Conservation (phyloP, 208 protist genomes). For the Acanthamoeba castellanii region DNA sequence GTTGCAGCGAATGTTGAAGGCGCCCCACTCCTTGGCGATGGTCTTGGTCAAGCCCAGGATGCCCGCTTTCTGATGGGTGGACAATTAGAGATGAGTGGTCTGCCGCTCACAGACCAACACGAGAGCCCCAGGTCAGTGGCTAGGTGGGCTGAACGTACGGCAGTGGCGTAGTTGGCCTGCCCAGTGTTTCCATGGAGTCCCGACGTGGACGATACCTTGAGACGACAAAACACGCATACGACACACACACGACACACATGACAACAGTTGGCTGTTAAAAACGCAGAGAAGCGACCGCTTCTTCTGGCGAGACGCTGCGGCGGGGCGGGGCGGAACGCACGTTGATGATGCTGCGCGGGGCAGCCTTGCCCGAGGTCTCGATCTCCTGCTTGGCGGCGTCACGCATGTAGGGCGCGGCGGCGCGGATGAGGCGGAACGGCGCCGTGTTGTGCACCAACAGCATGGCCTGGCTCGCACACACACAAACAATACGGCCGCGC, state of each 20-base stretch:
- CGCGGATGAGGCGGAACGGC: constrained; percentile 83
- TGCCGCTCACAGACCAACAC: neutral
- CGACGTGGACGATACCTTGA: constrained; percentile 77
- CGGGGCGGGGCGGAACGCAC: neutral
- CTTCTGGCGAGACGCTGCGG: too few relatives aligned
- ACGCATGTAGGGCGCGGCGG: constrained; percentile 83
- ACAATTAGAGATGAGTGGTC: constrained; percentile 33
- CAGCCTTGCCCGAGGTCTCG: constrained; percentile 10
- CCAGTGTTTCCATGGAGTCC: constrained; percentile 85
- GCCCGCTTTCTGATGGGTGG: constrained; percentile 71
- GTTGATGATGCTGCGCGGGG: constrained; percentile 79
- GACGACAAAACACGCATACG: neutral
- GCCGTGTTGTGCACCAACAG: constrained; percentile 79
- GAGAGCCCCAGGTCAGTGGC: neutral
- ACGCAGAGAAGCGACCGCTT: neutral
- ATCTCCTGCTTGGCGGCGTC: constrained; percentile 78
- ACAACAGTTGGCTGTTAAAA: neutral
- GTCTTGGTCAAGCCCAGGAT: constrained; percentile 80
- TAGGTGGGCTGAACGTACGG: neutral
- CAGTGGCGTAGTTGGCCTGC: constrained; percentile 84
- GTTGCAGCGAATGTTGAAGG: constrained; percentile 83
- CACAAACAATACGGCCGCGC: too few relatives aligned
- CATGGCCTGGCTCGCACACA: constrained; percentile 54
- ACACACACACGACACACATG: constrained; percentile 28
- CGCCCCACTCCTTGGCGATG: constrained; percentile 79